Base-by-base conservation (phyloP, 1,284 basidiomycete genomes). In the Bondarzewia mesenterica region DNA sequence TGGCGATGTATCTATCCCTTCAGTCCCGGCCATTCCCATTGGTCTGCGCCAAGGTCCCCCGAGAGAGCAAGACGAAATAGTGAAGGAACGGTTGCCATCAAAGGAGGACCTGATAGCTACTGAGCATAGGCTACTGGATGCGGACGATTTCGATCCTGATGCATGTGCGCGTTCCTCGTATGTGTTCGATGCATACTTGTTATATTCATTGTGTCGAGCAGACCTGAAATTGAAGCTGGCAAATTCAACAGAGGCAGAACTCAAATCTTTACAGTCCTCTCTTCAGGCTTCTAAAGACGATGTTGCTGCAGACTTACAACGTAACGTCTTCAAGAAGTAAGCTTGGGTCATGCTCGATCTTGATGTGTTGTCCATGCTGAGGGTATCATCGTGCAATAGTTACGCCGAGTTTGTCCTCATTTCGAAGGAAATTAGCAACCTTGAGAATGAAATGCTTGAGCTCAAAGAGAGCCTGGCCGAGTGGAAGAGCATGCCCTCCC, bases 401-500 rank as follows among this genome's bases (percentile, higher is more conserved):
- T 99, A 98, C 61, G 85, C 91, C 36, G 93, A 98, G 61, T 98
- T 99, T 61, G 92, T 99, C 42, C 77, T 87, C 41, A 92, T 99
- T 41, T 96, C 93, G 7, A 99, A 98, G 61, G 96, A 99, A 67
- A 95, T 99, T 42, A 88, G 90, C 6, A 88, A 89, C 0, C 77
- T 99, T 10, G 95, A 99, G 70, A 97, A 95, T 62, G 94, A 98
- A 63, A 92, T 98, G 89, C 78, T 98, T 32, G 94, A 98, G 62
- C 81, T 99, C 63, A 98, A 97, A 63, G 91, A 95, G 51, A 79
- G 89, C 3, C 73, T 99, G 1, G 85, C 85, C 14, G 96, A 99
- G 61, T 99, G 94, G 88, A 93, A 93, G 64, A 82, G 81, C 44
- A 91, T 96, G 74, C 93, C 93, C 0, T 90, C 90, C n/a, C 75